phyloP scores from a whole-genome alignment of 169 alveolate species.

The Plasmodium vivax region DNA sequence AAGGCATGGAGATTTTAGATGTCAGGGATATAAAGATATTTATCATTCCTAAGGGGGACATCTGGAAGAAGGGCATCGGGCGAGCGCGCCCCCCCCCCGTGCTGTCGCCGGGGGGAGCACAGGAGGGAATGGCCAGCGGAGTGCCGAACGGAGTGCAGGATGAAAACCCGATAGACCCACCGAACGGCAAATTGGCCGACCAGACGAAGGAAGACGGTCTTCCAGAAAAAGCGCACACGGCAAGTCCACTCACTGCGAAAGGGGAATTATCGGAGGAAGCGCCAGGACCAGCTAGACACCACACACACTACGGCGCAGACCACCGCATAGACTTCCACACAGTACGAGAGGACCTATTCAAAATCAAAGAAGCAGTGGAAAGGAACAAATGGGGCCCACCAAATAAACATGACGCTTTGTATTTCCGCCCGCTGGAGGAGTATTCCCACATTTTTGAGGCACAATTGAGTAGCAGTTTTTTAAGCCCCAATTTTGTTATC shows the following conservation, averaged over 20 bases:
- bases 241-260: not conserved
- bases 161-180: not conserved
- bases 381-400: not conserved
- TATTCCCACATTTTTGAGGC: not conserved
- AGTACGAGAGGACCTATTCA: not conserved
- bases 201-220: not conserved
- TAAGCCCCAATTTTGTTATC: not conserved
- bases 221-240: not conserved
- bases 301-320: too few species aligned
- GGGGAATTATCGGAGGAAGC: not conserved
- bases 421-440: not conserved
- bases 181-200: not conserved
- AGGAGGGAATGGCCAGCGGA: not conserved
- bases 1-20: not conserved
- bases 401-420: not conserved
- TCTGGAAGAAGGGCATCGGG: not conserved
- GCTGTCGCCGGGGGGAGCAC: not conserved
- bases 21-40: constrained; percentile 9
- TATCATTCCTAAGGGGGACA: not conserved
- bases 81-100: not conserved
- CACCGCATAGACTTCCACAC: not conserved
- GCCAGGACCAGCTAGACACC: not conserved
- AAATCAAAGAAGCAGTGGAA: constrained; percentile 4
- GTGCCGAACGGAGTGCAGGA: not conserved
- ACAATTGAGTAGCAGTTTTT: not conserved